Evolutionary conservation across 2,329 filamentous ascomycete genomes (phyloP).

Genomic region (Claviceps purpurea): DNA sequence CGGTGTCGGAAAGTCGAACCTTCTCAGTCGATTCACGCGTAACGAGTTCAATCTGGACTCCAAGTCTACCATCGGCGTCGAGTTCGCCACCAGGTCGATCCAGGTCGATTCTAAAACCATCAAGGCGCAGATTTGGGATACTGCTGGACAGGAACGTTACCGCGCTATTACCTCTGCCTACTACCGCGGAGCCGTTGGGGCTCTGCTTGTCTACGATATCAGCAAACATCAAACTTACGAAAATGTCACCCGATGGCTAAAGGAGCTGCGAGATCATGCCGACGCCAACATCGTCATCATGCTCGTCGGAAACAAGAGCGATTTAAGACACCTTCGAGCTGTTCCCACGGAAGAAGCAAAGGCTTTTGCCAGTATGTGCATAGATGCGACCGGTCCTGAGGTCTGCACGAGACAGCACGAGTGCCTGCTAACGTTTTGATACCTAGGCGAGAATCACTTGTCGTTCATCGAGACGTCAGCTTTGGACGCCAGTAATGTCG

Average conservation of each 20-base stretch:
- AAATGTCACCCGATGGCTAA: slow-evolving; percentile 97
- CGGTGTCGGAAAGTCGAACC: slow-evolving; percentile 98
- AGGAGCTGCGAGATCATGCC: slow-evolving; percentile 94
- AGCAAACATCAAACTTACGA: slow-evolving; percentile 99
- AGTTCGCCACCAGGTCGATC: slow-evolving; percentile 96
- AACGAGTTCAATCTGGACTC: slow-evolving; percentile 99
- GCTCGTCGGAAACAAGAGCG: slow-evolving; percentile 99
- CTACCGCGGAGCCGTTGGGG: slow-evolving; percentile 94
- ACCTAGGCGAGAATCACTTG: slow-evolving; percentile 82
- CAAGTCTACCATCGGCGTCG: slow-evolving; percentile 98
- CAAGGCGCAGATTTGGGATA: slow-evolving; percentile 99
- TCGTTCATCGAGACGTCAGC: slow-evolving; percentile 99
- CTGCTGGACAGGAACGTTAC: slow-evolving; percentile 96
- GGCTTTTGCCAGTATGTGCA: slow-evolving; percentile 73
- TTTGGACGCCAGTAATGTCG: slow-evolving; percentile 96
- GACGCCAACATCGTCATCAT: slow-evolving; percentile 99
- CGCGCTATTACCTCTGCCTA: slow-evolving; percentile 98
- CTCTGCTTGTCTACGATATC: slow-evolving; percentile 97
- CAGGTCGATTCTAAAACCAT: slow-evolving; percentile 99
- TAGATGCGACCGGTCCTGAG: not conserved
- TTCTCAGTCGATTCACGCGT: slow-evolving; percentile 96
- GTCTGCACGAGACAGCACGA: no score
- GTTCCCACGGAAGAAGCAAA: slow-evolving; percentile 98
- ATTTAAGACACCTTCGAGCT: slow-evolving; percentile 95
- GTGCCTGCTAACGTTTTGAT: slow-evolving; percentile 3